Percentiles rank a stretch among this genome's conserved stretches.
phyloP scores from a whole-genome alignment of 352 stramenopile species.

The Pythium insidiosum region DNA sequence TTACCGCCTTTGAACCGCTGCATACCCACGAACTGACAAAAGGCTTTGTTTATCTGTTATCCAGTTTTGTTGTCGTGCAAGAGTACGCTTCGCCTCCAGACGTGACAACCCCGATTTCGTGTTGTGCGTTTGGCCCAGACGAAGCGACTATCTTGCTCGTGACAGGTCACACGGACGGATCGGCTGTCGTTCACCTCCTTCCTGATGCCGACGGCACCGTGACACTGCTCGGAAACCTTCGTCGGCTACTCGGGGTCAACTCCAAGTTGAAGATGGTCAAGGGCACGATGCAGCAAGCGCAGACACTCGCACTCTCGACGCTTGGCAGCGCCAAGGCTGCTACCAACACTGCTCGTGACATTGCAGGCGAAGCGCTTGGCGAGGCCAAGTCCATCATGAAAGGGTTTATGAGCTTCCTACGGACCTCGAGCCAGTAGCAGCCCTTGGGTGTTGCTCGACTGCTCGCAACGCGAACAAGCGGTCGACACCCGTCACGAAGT shows the following conservation, averaged over 20 bases:
- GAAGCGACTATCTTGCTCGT: conserved; percentile 73
- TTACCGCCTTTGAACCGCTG: conserved; percentile 9
- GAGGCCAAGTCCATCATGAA: conserved; percentile 82
- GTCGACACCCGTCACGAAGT: too few relatives aligned
- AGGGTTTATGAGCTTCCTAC: conserved; percentile 61
- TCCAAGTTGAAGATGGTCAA: conserved; percentile 85
- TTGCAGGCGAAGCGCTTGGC: conserved; percentile 73
- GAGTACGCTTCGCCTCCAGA: conserved; percentile 40
- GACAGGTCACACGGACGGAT: conserved; percentile 62
- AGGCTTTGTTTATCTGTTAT: too few relatives aligned
- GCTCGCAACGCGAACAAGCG: too few relatives aligned
- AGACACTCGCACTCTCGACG: conserved; percentile 76
- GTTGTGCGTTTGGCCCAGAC: conserved; percentile 53
- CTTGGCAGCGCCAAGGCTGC: conserved; percentile 77
- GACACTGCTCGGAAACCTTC: conserved; percentile 64
- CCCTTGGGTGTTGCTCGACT: too few relatives aligned
- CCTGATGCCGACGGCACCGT: conserved; percentile 73
- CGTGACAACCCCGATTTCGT: conserved; percentile 37
- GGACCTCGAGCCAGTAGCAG: too few relatives aligned
- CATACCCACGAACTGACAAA: too few relatives aligned
- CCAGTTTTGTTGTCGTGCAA: conserved; percentile 61
- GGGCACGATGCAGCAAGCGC: conserved; percentile 81
- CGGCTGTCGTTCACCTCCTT: conserved; percentile 68
- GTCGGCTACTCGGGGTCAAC: conserved; percentile 66
- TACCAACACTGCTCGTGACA: conserved; percentile 75